Evolutionary conservation across 257 asterid genomes (phyloP).

Genomic region (Hygrophila difformis): DNA sequence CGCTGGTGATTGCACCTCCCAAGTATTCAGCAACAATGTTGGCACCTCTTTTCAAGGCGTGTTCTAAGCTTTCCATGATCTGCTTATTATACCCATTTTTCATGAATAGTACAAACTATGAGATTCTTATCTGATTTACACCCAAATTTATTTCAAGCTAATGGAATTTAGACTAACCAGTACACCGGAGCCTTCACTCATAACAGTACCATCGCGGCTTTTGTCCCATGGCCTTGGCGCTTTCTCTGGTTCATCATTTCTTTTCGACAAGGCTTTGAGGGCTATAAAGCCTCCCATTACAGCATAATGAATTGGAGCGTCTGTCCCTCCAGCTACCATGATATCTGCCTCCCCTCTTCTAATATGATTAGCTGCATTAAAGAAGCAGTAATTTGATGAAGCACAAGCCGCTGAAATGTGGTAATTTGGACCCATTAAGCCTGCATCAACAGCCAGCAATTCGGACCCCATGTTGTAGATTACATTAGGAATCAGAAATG

Average conservation of each 20-base stretch:
- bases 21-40: slow-evolving; percentile 42
- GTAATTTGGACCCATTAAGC: slow-evolving; percentile 67
- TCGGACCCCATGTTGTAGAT: slow-evolving; percentile 50
- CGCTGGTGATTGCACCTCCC: slow-evolving; percentile 46
- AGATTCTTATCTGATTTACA: no score
- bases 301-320: slow-evolving; percentile 20
- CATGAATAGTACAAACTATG: no score
- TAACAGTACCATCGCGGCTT: slow-evolving; percentile 61
- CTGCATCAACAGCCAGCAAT: slow-evolving; percentile 49
- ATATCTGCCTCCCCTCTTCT: slow-evolving; percentile 61
- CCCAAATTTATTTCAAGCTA: no score
- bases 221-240: slow-evolving; percentile 82
- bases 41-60: no score
- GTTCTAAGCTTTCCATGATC: slow-evolving; percentile 45
- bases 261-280: slow-evolving; percentile 39
- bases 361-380: slow-evolving; percentile 64
- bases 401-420: slow-evolving; percentile 73
- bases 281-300: slow-evolving; percentile 41
- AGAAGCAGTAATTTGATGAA: slow-evolving; percentile 58
- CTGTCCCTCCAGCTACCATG: slow-evolving; percentile 47
- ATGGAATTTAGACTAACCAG: slow-evolving; percentile 45
- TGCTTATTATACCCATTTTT: no score
- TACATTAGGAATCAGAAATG: slow-evolving; percentile 43
- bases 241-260: slow-evolving; percentile 25
- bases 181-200: slow-evolving; percentile 69